phyloP scores from a whole-genome alignment of 768 basidiomycete genomes.

The Termitomyces titanicus region DNA sequence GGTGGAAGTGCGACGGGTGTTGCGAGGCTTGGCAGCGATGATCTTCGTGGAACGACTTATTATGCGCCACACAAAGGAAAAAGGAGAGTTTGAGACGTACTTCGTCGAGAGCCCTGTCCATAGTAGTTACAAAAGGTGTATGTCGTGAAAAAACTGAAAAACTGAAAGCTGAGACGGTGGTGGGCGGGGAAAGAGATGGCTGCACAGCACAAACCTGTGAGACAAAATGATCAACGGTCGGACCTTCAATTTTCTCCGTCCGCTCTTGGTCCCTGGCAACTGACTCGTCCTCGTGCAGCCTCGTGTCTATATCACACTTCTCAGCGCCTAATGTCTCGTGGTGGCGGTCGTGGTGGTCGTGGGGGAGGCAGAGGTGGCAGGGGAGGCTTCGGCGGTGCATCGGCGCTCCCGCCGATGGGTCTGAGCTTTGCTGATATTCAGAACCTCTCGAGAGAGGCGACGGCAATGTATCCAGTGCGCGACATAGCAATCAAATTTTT shows the following conservation, averaged over 20 bases:
- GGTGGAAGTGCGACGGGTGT: constrained; percentile 40
- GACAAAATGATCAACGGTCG: constrained; percentile 27
- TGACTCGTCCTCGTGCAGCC: constrained; percentile 8
- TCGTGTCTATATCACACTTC: constrained; percentile 6
- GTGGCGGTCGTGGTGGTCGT: constrained; percentile 35
- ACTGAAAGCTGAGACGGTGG: constrained; percentile 22
- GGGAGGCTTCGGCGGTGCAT: constrained; percentile 55
- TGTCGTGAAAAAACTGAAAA: constrained; percentile 22
- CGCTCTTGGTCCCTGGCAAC: constrained; percentile 16
- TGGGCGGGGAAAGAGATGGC: constrained; percentile 11
- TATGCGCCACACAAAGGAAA: constrained; percentile 18
- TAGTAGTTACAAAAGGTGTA: constrained; percentile 24
- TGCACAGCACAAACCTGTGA: constrained; percentile 17
- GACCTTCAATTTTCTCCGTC: constrained; percentile 36
- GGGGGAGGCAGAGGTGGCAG: constrained; percentile 48
- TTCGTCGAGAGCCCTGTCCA: constrained; percentile 86
- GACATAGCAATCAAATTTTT: constrained; percentile 16
- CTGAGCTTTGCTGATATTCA: constrained; percentile 79
- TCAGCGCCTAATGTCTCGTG: constrained; percentile 33
- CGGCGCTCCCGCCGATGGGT: constrained; percentile 67
- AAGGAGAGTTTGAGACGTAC: constrained; percentile 36
- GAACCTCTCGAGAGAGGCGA: constrained; percentile 69
- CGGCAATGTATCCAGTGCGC: constrained; percentile 79
- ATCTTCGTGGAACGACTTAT: constrained; percentile 43
- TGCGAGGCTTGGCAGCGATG: constrained; percentile 59